Base-by-base conservation (phyloP, 805 yeast species). In the Pichia scutulata region DNA sequence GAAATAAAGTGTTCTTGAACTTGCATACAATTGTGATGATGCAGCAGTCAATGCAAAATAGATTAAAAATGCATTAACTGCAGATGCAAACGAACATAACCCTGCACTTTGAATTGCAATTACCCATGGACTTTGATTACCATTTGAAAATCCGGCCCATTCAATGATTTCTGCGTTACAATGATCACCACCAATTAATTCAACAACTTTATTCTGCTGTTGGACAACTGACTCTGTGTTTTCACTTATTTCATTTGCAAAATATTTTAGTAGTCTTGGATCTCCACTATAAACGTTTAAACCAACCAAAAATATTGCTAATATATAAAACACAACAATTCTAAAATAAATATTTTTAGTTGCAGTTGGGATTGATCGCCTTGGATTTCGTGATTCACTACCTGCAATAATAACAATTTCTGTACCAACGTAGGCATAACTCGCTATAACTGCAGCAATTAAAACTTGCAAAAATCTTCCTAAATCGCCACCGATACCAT, bases 361-460 rank as follows among this genome's bases (percentile, higher is more conserved):
- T 1, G 93, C 92, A 12, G 82, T 74, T 1, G 95, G 95, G 18
- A 87, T 71, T 0, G 92, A 81, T 53, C 75, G 79, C 55, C 93
- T 71, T 6, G 96, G 95, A 56, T 85, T 82, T 53, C 82, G 72
- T n/a, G 90, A 86, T 64, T 87, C 96, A 64, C 90, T 86, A 7
- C 92, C 89, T 2, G 93, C 92, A 49, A 86, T 79, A 55, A 86
- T 81, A 13, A 88, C 90, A 63, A 84, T 81, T 57, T 87, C 95
- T 1, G 89, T 84, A 0, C 95, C 95, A 45, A 85, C 80, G 60
- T 82, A 87, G 0, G 95, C 85, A 64, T 83, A 87, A 0, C 88
- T 73, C 0, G 89, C 81, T 21, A 82, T 78, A 44, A 81, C 66
- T 9, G 82, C 68, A 1, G 89, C 87, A 1, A 81, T 76, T 36